Percentiles rank a stretch among this genome's conserved stretches.
phyloP scores from a whole-genome alignment of 495 filamentous ascomycete genomes.

The Xylona heveae region DNA sequence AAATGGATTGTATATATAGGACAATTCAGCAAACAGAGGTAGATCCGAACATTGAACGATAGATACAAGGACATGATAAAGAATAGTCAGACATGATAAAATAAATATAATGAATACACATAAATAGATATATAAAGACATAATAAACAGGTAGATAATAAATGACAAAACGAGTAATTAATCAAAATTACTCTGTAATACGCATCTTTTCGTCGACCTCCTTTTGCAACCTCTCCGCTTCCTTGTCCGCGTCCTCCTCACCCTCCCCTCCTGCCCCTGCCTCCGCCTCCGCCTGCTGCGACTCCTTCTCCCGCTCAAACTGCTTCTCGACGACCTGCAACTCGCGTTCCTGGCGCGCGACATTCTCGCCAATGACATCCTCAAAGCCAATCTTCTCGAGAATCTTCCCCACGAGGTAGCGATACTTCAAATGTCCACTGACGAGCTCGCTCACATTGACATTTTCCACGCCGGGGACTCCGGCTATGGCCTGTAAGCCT shows the following conservation, averaged over 20 bases:
- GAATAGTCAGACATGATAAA: too few species aligned
- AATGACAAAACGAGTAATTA: too few species aligned
- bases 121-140: too few species aligned
- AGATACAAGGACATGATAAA: too few species aligned
- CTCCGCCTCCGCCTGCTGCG: constrained; percentile 11
- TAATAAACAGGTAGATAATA: too few species aligned
- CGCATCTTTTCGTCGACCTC: constrained; percentile 11
- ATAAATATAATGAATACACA: too few species aligned
- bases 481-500: constrained; percentile 43
- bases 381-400: constrained; percentile 43
- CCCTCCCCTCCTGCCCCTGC: constrained; percentile 6
- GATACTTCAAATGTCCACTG: constrained; percentile 50
- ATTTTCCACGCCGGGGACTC: constrained; percentile 50
- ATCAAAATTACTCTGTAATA: too few species aligned
- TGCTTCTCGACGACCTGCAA: too few species aligned
- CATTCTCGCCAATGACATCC: constrained; percentile 24
- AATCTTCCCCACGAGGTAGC: constrained; percentile 45
- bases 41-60: too few species aligned
- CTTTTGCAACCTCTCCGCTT: constrained; percentile 6
- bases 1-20: too few species aligned
- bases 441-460: constrained; percentile 52
- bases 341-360: constrained; percentile 18
- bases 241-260: constrained; percentile 2
- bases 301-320: constrained; percentile 21
- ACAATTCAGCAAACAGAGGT: too few species aligned